Evolutionary conservation across 495 filamentous ascomycete genomes (phyloP).

Genomic region (Patellaria atrata): DNA sequence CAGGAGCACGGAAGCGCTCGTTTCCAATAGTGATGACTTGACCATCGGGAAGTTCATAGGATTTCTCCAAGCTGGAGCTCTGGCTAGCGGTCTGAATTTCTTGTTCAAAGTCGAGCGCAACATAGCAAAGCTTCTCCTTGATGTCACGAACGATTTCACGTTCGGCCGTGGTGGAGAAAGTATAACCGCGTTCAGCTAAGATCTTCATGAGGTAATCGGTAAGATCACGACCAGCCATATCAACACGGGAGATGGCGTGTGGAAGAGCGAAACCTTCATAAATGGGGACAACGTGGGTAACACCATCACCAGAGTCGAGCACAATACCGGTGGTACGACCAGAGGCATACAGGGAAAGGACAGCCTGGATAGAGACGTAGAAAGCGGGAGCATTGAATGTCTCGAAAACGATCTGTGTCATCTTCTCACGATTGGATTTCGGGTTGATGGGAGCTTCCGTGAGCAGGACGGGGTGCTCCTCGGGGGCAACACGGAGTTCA

Average conservation of each 20-base stretch:
- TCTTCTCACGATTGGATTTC: slow-evolving; percentile 99
- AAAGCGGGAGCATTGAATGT: slow-evolving; percentile 99
- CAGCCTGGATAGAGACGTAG: slow-evolving; percentile 99
- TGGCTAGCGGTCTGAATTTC: slow-evolving; percentile 99
- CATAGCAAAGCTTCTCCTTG: slow-evolving; percentile 99
- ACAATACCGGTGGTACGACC: slow-evolving; percentile 99
- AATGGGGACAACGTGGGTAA: slow-evolving; percentile 99
- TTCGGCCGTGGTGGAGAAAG: slow-evolving; percentile 99
- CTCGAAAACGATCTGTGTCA: slow-evolving; percentile 99
- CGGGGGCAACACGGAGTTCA: slow-evolving; percentile 97
- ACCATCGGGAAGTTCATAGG: slow-evolving; percentile 97
- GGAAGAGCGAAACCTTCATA: slow-evolving; percentile 99
- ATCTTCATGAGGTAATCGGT: slow-evolving; percentile 99
- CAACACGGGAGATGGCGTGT: slow-evolving; percentile 97
- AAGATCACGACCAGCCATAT: slow-evolving; percentile 99
- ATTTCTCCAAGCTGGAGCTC: slow-evolving; percentile 97
- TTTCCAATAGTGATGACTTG: slow-evolving; percentile 99
- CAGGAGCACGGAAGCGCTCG: slow-evolving; percentile 98
- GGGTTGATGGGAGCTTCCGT: slow-evolving; percentile 99
- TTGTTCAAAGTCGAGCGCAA: slow-evolving; percentile 98
- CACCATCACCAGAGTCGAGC: slow-evolving; percentile 98
- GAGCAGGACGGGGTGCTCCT: slow-evolving; percentile 98
- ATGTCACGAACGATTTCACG: slow-evolving; percentile 99
- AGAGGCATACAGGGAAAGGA: slow-evolving; percentile 96
- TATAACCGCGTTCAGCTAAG: slow-evolving; percentile 95